Percentiles rank a stretch among this genome's conserved stretches.
Conservation (phyloP, 1,139 yeast species). For the Scheffersomyces parashehatae region DNA sequence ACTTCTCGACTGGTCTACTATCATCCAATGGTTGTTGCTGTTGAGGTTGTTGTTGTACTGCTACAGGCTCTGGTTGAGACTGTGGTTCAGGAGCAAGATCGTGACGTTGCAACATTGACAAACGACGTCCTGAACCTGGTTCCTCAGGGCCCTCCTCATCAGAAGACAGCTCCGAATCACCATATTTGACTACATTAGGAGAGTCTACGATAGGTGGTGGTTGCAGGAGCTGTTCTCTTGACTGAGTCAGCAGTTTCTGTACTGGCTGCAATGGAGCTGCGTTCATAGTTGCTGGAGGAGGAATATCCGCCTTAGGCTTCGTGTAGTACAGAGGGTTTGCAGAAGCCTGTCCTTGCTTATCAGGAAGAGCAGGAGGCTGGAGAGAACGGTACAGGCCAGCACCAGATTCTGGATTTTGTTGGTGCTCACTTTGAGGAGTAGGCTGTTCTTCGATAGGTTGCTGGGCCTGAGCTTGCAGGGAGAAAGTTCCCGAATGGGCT, state of each 20-base stretch:
- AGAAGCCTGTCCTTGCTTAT: too few species aligned
- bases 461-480: neutral
- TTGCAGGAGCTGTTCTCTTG: slow-evolving; percentile 1
- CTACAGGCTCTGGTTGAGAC: slow-evolving; percentile 1
- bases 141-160: slow-evolving; percentile 26
- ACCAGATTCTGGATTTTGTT: neutral
- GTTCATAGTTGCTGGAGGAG: neutral
- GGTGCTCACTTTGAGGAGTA: neutral
- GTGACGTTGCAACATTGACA: slow-evolving; percentile 37
- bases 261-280: neutral
- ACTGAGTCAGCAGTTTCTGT: neutral
- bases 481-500: neutral
- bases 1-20: neutral
- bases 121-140: slow-evolving; percentile 17
- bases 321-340: neutral
- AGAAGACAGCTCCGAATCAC: slow-evolving; percentile 19
- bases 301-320: neutral
- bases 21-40: neutral
- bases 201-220: slow-evolving; percentile 12
- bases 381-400: neutral
- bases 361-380: neutral
- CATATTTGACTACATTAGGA: slow-evolving; percentile 24
- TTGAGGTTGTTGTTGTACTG: neutral
- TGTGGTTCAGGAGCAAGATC: slow-evolving; percentile 20
- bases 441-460: neutral